Base-by-base conservation (phyloP, 495 filamentous ascomycete genomes). In the Copromyces sp. region DNA sequence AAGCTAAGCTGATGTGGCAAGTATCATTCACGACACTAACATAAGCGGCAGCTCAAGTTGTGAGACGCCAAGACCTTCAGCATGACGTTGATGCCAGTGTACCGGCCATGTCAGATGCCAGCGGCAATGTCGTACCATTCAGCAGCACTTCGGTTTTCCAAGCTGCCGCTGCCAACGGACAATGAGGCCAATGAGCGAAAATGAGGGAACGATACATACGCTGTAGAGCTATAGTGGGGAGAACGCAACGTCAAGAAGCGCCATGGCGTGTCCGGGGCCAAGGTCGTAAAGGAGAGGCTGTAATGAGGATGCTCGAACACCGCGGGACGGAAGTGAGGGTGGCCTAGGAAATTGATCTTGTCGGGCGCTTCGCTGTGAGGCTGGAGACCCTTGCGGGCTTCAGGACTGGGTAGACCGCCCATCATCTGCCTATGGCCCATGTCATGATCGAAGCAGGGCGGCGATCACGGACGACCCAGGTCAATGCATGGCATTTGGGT, bases 61-160 rank as follows among this genome's bases (percentile, higher is more conserved):
- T 77, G 24, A 74, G 69, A 42, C 81, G 81, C 59, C 81, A 83
- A 71, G 74, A 74, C 29, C 69, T 79, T 39, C 72, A 74, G 24
- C 59, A 69, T 45, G 71, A 42, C 9, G 72, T 80, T 41, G 77
- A 80, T 14, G 76, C 78, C 71, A 74, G 75, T 38, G 73, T 73
- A 9, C 76, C 80, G 32, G 77, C 81, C 72, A 80, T 86, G 80
- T 78, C 83, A 69, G 81, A 86, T 72, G 69, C 61, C 0, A 70
- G 42, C 32, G 83, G 83, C 44, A 81, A 84, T 29, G 81, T 81
- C 40, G 39, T 84, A 11, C 79, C 78, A 38, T 86, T 85, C 68
- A 75, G 82, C 73, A 24, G 80, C 45, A 73, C 76, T 42, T 76
- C 76, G 42, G 83, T 86, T 68, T 76, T 79, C 78, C 74, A 81